Percentiles rank a stretch among this genome's conserved stretches.
Evolutionary conservation across 805 yeast species (phyloP).

Genomic region (Candida coquimbonensis): DNA sequence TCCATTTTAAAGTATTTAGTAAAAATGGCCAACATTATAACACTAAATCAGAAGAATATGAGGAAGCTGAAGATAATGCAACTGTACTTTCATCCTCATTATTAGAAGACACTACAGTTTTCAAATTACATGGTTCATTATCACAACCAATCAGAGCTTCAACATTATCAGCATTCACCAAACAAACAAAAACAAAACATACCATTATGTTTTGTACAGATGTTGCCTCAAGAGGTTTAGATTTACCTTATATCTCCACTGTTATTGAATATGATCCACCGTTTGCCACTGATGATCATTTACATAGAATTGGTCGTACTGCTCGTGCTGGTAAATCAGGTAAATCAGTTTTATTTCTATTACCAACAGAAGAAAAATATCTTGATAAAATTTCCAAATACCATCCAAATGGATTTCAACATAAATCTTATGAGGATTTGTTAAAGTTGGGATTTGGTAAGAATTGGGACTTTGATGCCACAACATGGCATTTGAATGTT

Average conservation of each 20-base stretch:
- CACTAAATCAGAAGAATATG: slow-evolving; percentile 25
- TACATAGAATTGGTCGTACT: slow-evolving; percentile 95
- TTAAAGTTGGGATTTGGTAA: slow-evolving; percentile 34
- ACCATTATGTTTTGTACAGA: slow-evolving; percentile 87
- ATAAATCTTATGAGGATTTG: slow-evolving; percentile 41
- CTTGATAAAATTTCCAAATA: slow-evolving; percentile 50
- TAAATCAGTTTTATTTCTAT: slow-evolving; percentile 63
- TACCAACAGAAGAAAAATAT: slow-evolving; percentile 92
- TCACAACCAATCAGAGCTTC: slow-evolving; percentile 77
- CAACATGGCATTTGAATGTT: slow-evolving; percentile 88
- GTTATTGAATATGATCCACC: slow-evolving; percentile 96
- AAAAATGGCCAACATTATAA: slow-evolving; percentile 42
- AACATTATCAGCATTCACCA: slow-evolving; percentile 43
- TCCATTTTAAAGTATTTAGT: slow-evolving; percentile 73
- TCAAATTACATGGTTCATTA: slow-evolving; percentile 85
- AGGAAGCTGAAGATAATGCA: slow-evolving; percentile 21
- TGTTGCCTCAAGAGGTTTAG: slow-evolving; percentile 96
- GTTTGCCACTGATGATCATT: slow-evolving; percentile 86
- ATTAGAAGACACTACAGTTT: slow-evolving; percentile 41
- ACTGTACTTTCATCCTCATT: slow-evolving; percentile 50
- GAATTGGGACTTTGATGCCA: slow-evolving; percentile 90
- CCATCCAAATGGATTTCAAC: slow-evolving; percentile 51
- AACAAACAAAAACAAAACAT: slow-evolving; percentile 38
- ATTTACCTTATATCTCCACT: slow-evolving; percentile 76
- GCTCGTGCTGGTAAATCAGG: slow-evolving; percentile 96